These are phyloP conservation scores for Saccharomyces hybrid DNA, from an alignment of 1,139 yeast genomes.

Conservation along the genomic window DNA sequence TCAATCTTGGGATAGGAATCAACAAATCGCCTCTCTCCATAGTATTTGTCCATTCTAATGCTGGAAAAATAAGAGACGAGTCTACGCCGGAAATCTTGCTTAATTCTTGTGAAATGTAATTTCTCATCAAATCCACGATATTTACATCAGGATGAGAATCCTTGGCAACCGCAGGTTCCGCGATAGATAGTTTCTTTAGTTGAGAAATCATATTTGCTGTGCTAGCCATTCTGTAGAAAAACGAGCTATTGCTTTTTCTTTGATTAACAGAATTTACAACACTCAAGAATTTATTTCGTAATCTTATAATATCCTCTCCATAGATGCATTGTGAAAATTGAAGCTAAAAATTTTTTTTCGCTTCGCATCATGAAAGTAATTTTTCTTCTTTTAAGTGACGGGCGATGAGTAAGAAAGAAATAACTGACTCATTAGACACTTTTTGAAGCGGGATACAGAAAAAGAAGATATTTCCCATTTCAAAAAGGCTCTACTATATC, in stretches of 20 bases:
- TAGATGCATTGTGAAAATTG: neutral
- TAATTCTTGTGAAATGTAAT: constrained; percentile 76
- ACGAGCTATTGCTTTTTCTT: neutral
- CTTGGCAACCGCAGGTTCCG: constrained; percentile 15
- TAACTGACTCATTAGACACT: neutral
- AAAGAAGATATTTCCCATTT: neutral
- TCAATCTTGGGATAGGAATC: constrained; percentile 86
- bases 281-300: neutral
- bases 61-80: constrained; percentile 61
- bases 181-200: constrained; percentile 17
- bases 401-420: neutral
- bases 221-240: constrained; percentile 9
- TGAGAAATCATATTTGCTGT: constrained; percentile 13
- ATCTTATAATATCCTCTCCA: neutral
- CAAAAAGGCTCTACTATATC: neutral
- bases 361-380: neutral
- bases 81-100: constrained; percentile 67
- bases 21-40: constrained; percentile 89
- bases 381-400: neutral
- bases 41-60: constrained; percentile 81
- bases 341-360: neutral
- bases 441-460: neutral
- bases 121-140: constrained; percentile 43
- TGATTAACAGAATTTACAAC: neutral
- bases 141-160: constrained; percentile 26